Percentiles rank a stretch among this genome's conserved stretches.
phyloP scores from a whole-genome alignment of 495 filamentous ascomycete genomes.

The Aspergillus cristatus region DNA sequence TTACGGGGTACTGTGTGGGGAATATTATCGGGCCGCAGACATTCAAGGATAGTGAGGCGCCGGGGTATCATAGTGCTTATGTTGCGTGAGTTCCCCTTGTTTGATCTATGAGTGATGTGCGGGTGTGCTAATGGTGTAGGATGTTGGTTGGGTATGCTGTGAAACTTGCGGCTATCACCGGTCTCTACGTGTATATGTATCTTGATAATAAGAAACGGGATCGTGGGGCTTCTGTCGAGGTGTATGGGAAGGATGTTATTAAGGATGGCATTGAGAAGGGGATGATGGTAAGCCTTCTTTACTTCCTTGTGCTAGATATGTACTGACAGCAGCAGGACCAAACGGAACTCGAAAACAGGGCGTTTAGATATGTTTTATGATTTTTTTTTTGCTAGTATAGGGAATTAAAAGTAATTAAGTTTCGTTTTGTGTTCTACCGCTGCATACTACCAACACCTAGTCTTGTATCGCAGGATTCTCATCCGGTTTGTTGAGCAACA shows the following conservation, averaged over 20 bases:
- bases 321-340: constrained; percentile 30
- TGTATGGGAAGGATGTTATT: constrained; percentile 23
- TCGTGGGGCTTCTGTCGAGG: constrained; percentile 25
- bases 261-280: constrained; percentile 43
- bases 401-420: too few relatives aligned
- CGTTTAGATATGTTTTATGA: constrained; percentile 43
- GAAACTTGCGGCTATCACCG: constrained; percentile 37
- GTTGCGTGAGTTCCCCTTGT: constrained; percentile 28
- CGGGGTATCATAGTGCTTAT: constrained; percentile 46
- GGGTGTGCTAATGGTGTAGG: constrained; percentile 7
- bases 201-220: constrained; percentile 44
- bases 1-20: constrained; percentile 44
- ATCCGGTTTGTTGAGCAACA: too few relatives aligned
- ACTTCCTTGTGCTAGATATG: background rate
- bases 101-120: background rate
- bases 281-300: constrained; percentile 29
- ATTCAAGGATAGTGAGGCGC: constrained; percentile 42
- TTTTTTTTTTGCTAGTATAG: background rate
- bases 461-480: too few relatives aligned
- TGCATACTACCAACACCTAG: too few relatives aligned
- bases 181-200: constrained; percentile 46
- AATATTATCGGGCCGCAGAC: constrained; percentile 49
- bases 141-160: constrained; percentile 46
- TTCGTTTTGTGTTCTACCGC: too few relatives aligned
- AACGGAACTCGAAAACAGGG: constrained; percentile 48